These are phyloP conservation scores for Pythium oligandrum DNA, from an alignment of 352 stramenopile species.

Conservation along the genomic window DNA sequence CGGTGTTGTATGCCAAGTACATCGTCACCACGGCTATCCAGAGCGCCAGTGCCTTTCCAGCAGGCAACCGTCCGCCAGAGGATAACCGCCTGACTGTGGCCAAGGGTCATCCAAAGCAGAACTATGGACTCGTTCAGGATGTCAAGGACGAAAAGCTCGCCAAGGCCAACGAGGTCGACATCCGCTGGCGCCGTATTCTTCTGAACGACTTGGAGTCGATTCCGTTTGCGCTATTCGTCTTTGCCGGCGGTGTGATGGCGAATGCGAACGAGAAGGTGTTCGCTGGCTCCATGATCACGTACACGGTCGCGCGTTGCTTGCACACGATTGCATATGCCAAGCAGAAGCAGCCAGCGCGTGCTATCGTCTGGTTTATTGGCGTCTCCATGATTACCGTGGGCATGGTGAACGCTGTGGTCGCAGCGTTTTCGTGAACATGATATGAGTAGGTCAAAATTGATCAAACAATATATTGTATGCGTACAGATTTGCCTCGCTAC, in stretches of 20 bases:
- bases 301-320: conserved; percentile 25
- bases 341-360: conserved; percentile 33
- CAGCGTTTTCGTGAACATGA: too few relatives aligned
- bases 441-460: too few relatives aligned
- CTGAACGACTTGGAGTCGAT: conserved; percentile 51
- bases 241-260: conserved; percentile 21
- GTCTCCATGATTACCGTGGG: conserved; percentile 2
- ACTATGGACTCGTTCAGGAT: conserved; percentile 21
- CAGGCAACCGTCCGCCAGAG: not conserved
- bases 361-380: conserved; percentile 15
- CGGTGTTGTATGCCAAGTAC: conserved; percentile 34
- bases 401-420: conserved; percentile 1
- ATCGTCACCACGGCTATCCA: not conserved
- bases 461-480: too few relatives aligned
- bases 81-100: not conserved
- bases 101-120: conserved; percentile 16
- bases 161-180: conserved; percentile 25
- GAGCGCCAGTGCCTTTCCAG: too few relatives aligned
- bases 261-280: conserved; percentile 9
- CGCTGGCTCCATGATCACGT: conserved; percentile 18
- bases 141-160: conserved; percentile 26
- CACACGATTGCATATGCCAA: conserved; percentile 42
- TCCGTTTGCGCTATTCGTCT: conserved; percentile 36
- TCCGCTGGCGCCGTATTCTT: conserved; percentile 43
- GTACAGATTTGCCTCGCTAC: too few relatives aligned